Base-by-base conservation (phyloP, 2,329 filamentous ascomycete species). In the Pyrenochaeta sp. region DNA sequence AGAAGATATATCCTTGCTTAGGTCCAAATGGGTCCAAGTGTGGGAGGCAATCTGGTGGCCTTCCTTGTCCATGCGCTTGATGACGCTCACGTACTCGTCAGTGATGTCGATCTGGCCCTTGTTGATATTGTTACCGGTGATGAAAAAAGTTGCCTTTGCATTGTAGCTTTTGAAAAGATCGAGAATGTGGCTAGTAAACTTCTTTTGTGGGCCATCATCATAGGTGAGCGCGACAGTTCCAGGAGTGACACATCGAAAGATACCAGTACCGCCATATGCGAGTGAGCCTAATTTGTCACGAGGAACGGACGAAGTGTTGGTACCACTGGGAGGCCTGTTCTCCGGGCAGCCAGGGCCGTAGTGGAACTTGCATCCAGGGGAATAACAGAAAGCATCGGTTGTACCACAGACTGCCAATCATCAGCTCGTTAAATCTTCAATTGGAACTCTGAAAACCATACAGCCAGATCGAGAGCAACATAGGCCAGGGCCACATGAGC, bases 61-160 rank as follows among this genome's bases (percentile, higher is more conserved):
- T 4, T 83, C 80, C 35, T 68, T 56, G 53, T 80, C 58, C 79
- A 85, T 85, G 55, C 82, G 81, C 72, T 83, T 81, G 51, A 87
- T 82, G n/a, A 83, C 81, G 9, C 75, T 73, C 9, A 73, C 68
- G 66, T 81, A 82, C 57, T 73, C 74, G 9, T 77, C 74, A 14
- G 74, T 77, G 49, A 82, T 77, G 57, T 86, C 84, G 60, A 86
- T 86, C 60, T 79, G 69, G 32, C 83, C 83, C 70, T 85, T 85
- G 60, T 79, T 79, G 32, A 82, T 76, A 71, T 84, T 85, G 71
- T 81, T 84, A 4, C 83, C 83, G 7, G 81, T 85, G 56, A 90
- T 79, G 72, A 89, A 90, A 70, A 90, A 90, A 1, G 88, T 90
- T 1, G 86, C 87, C 59, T 85, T 87, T 12, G 85, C 86, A 23